Base-by-base conservation (phyloP, 768 basidiomycete species). In the Leccinum imitatum region DNA sequence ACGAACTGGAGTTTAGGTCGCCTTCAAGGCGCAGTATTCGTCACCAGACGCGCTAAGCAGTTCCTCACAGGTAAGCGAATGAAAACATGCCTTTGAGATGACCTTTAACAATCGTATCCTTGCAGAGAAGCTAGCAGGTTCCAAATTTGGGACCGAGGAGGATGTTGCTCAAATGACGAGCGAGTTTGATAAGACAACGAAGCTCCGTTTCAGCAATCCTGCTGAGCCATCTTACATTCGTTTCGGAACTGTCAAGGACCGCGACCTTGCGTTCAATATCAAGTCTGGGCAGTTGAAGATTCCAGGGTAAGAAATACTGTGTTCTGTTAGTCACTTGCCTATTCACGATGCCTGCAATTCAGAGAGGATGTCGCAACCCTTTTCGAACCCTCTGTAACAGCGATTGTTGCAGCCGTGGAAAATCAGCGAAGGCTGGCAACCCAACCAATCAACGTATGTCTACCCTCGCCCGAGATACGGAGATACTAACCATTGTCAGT, bases 21-120 rank as follows among this genome's bases (percentile, higher is more conserved):
- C 41, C 75, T 84, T 51, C 73, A 79, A 58, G 83, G 83, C 21
- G 82, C 83, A 0, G 74, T 82, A 3, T 84, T 82, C 58, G 79
- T 85, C 30, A 82, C 74, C 25, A 75, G 74, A 37, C 76, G 78
- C 23, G 82, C 82, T 15, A 67, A 68, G 2, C 56, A 68, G 23
- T 76, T 76, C 66, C 70, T 84, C 3, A 59, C 72, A 58, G 65
- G 82, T 82, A 63, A 60, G 61, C 15, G 9, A 21, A 19, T 14
- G 27, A 13, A 1, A 6, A 4, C 9, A 15, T 46, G 35, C 23
- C 21, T 25, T 37, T 13, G 6, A 13, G 35, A 31, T n/a, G 44
- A 19, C 15, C 2, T 33, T 53, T 53, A 56, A 17, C 58, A 25
- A 54, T 54, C 37, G 50, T 30, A n/a, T 50, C 15, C 6, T n/a